Evolutionary conservation across 2,329 filamentous ascomycete genomes (phyloP).

Genomic region (Dactylonectria estremocensis): DNA sequence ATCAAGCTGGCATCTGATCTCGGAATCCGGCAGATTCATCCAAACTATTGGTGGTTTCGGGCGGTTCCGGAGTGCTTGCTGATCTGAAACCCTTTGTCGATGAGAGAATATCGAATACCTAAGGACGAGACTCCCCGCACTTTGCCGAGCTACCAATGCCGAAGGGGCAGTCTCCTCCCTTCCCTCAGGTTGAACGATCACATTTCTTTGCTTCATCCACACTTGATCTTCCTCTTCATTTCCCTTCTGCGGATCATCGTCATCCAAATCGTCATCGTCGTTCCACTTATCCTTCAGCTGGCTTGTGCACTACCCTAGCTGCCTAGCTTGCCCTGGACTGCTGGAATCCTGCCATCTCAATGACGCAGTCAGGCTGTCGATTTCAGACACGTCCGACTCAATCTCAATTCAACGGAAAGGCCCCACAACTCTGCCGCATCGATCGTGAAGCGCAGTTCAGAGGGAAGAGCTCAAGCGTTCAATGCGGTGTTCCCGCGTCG

Average conservation of each 20-base stretch:
- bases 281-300: constrained; percentile 38
- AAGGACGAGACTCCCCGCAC: neutral
- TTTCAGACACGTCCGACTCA: neutral
- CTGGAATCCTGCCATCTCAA: constrained; percentile 20
- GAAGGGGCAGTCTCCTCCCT: neutral
- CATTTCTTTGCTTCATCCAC: constrained; percentile 20
- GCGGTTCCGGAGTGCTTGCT: neutral
- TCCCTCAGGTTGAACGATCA: constrained; percentile 7
- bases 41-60: neutral
- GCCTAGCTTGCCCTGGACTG: constrained; percentile 6
- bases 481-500: constrained; percentile 34
- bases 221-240: constrained; percentile 19
- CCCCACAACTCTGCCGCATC: constrained; percentile 19
- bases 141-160: neutral
- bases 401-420: neutral
- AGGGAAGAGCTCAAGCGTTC: constrained; percentile 4
- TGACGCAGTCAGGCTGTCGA: constrained; percentile 20
- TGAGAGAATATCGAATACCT: neutral
- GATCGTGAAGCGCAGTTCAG: constrained; percentile 13
- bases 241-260: constrained; percentile 36
- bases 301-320: constrained; percentile 27
- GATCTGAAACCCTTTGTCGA: neutral
- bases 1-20: neutral
- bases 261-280: constrained; percentile 35
- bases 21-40: neutral